Evolutionary conservation across 1,284 basidiomycete species (phyloP).

Genomic region (Mycena sp.): DNA sequence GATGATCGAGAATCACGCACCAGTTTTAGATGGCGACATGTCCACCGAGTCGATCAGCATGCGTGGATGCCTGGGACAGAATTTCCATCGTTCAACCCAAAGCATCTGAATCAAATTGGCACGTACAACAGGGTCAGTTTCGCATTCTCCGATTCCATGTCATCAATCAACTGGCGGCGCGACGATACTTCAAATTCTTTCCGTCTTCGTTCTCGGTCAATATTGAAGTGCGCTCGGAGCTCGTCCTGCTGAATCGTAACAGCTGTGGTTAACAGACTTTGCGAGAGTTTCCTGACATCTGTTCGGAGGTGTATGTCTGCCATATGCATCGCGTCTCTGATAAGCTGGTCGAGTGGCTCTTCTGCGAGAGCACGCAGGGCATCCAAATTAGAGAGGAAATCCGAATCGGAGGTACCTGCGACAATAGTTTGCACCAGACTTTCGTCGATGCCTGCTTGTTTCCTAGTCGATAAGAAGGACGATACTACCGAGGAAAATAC

Average conservation of each 20-base stretch:
- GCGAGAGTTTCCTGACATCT: conserved; percentile 33
- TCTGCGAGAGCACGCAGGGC: too few relatives aligned
- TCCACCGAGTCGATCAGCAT: not conserved
- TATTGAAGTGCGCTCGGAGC: conserved; percentile 21
- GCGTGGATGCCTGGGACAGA: not conserved
- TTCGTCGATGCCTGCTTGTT: too few relatives aligned
- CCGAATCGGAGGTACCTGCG: too few relatives aligned
- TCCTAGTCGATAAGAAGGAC: too few relatives aligned
- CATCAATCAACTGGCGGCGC: conserved; percentile 22
- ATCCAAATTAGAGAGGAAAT: too few relatives aligned
- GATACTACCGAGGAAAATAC: too few relatives aligned
- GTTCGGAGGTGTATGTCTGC: conserved; percentile 35
- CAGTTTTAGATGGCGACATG: too few relatives aligned
- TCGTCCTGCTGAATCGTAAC: conserved; percentile 33
- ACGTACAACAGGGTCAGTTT: too few relatives aligned
- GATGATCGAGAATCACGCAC: too few relatives aligned
- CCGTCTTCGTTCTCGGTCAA: conserved; percentile 5
- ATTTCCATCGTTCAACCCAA: not conserved
- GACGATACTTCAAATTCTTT: conserved; percentile 15
- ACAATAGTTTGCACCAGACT: too few relatives aligned
- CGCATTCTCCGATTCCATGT: conserved; percentile 1
- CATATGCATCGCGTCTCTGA: conserved; percentile 13
- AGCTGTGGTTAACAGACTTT: conserved; percentile 24
- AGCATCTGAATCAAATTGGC: conserved; percentile 3
- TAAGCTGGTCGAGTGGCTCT: conserved; percentile 30